Evolutionary conservation across 2,329 filamentous ascomycete species (phyloP).

Genomic region (Fusarium virguliforme): DNA sequence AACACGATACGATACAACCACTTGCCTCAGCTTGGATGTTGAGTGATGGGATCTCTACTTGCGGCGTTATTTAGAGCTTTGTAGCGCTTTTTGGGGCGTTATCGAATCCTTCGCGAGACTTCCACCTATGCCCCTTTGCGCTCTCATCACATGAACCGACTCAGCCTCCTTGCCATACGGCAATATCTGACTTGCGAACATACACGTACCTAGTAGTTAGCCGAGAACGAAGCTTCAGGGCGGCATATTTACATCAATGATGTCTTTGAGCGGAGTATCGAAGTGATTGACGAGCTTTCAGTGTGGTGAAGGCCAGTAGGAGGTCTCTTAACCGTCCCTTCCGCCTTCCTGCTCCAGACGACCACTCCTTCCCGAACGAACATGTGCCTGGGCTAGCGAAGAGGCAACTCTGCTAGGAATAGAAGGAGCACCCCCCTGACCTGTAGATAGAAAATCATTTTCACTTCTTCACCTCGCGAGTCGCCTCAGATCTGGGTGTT

Average conservation of each 20-base stretch:
- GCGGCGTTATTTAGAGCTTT: background rate
- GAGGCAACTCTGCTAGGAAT: background rate
- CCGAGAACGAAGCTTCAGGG: background rate
- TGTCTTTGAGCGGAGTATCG: background rate
- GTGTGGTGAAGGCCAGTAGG: background rate
- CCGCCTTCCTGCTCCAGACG: background rate
- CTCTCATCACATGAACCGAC: background rate
- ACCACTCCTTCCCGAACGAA: background rate
- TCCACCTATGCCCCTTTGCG: background rate
- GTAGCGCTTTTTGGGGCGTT: background rate
- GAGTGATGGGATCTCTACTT: background rate
- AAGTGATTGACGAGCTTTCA: background rate
- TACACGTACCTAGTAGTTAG: background rate
- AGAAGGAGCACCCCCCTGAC: background rate
- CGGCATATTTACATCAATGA: background rate
- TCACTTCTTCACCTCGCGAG: background rate
- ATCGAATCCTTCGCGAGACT: background rate
- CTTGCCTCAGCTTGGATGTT: conserved; percentile 2
- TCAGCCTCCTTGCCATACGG: background rate
- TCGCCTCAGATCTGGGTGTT: background rate
- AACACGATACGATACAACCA: conserved; percentile 8
- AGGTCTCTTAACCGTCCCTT: background rate
- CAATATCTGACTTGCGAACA: background rate
- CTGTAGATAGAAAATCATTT: background rate
- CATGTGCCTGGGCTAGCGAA: background rate